Evolutionary conservation across 345 rosid genomes (phyloP).

Genomic region (Melastoma malabathricum): DNA sequence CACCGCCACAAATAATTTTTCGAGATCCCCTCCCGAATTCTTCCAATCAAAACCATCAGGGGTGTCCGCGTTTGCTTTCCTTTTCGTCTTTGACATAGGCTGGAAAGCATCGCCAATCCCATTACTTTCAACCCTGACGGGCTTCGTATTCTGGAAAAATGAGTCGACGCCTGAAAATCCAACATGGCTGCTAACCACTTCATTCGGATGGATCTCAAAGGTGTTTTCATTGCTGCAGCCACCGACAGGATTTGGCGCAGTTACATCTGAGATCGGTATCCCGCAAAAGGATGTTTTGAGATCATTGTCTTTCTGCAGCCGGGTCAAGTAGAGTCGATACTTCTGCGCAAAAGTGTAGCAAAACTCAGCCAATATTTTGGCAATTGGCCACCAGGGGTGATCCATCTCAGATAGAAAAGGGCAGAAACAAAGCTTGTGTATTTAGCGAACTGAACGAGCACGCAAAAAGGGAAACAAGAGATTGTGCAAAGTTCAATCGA

Average conservation of each 20-base stretch:
- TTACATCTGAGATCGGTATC: constrained; percentile 41
- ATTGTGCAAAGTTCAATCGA: no score
- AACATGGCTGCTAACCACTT: constrained; percentile 20
- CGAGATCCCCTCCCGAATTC: constrained; percentile 28
- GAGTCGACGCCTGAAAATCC: constrained; percentile 26
- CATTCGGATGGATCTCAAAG: constrained; percentile 20
- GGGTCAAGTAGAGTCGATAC: constrained; percentile 81
- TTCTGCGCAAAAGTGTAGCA: constrained; percentile 38
- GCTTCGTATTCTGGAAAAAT: constrained; percentile 21
- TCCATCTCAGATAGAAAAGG: background rate
- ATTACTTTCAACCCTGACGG: constrained; percentile 30
- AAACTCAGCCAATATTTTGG: background rate
- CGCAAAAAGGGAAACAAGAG: no score
- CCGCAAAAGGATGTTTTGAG: constrained; percentile 28
- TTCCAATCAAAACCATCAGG: constrained; percentile 22
- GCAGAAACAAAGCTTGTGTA: no score
- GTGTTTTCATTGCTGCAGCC: constrained; percentile 28
- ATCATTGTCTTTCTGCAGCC: constrained; percentile 66
- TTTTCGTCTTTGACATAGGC: constrained; percentile 27
- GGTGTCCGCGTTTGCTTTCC: constrained; percentile 20
- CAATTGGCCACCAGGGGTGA: constrained; percentile 4
- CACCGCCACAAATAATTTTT: constrained; percentile 18
- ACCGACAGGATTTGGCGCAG: constrained; percentile 29
- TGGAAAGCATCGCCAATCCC: constrained; percentile 24
- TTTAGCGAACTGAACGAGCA: no score